Evolutionary conservation across 768 basidiomycete species (phyloP), one percentile per base, ranked within the genome.

Genomic region (Pleurotus giganteus): DNA sequence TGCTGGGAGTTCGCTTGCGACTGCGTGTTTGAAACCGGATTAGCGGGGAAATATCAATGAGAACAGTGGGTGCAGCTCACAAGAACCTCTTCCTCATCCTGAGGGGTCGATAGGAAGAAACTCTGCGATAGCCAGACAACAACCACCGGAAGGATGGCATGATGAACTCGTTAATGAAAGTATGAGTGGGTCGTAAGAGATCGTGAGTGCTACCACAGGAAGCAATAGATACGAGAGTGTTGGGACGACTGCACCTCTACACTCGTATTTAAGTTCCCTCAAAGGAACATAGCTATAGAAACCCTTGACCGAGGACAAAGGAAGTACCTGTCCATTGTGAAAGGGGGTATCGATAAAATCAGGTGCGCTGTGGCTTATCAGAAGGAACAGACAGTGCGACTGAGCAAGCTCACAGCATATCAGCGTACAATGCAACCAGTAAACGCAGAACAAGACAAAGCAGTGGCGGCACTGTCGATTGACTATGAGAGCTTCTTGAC

Each of bases 401-500:
- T 11, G 12, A 36, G 34, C 11, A 36, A 17, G 34, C 11, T 12
- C 34, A 36, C 34, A n/a, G n/a, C n/a, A n/a, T n/a, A n/a, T n/a
- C n/a, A n/a, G n/a, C n/a, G n/a, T n/a, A n/a, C n/a, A n/a, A n/a
- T n/a, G n/a, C n/a, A n/a, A n/a, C n/a, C n/a, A n/a, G n/a, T n/a
- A n/a, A n/a, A n/a, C n/a, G n/a, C n/a, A n/a, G n/a, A n/a, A n/a
- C n/a, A n/a, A n/a, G n/a, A n/a, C n/a, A n/a, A n/a, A n/a, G n/a
- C n/a, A n/a, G n/a, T n/a, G n/a, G n/a, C n/a, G n/a, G n/a, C n/a
- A n/a, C 19, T 8, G 36, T 12, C 23, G 21, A n/a, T 27, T 24
- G 3, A 2, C 27, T 13, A 24, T 34, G 57, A 67, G 28, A 43
- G 41, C 55, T 65, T 66, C 45, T 66, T 68, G 13, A 61, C 71